Evolutionary conservation across 2,329 filamentous ascomycete genomes (phyloP), one percentile per base, ranked within the genome.

Genomic region (Fusarium sp.): DNA sequence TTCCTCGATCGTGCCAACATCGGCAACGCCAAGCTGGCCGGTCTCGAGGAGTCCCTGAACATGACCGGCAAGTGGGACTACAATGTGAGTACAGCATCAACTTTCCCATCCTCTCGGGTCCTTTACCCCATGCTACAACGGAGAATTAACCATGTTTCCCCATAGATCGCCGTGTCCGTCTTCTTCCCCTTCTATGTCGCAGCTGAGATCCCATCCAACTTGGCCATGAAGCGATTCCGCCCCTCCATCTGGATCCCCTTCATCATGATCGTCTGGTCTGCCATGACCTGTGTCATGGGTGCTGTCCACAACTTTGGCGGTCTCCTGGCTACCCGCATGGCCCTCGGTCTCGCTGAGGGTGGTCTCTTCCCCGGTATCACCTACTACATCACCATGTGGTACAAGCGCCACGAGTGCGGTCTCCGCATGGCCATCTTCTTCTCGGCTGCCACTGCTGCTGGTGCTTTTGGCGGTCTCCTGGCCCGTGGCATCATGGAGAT

Each of bases 341-440:
- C 86, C 43, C 82, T 89, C 0, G 87, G 87, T 45, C 72, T 88
- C 27, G 84, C 85, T 17, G 87, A 89, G 79, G 89, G 88, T 52
- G 90, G 90, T 52, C 82, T 91, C 6, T 92, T 92, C 72, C 91
- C 91, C 7, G 90, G 90, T 35, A 86, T 91, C 68, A 88, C 86
- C n/a, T 90, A 89, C 78, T 90, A 87, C 77, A 87, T 90, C 72
- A 88, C 87, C 14, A 86, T 87, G 81, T 90, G 87, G 88, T 92
- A 91, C 80, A 84, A 84, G 61, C 85, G 90, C 40, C 85, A 89
- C 70, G 90, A 93, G 78, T 90, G 88, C 65, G 88, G 89, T 58
- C 85, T 89, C 33, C 87, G 90, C 22, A 90, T 91, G 84, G 89
- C 90, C 10, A 83, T 91, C 52, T 91, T 92, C 82, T 87, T 87